Conservation (phyloP, 768 basidiomycete species). For the Clavaria fumosa region DNA sequence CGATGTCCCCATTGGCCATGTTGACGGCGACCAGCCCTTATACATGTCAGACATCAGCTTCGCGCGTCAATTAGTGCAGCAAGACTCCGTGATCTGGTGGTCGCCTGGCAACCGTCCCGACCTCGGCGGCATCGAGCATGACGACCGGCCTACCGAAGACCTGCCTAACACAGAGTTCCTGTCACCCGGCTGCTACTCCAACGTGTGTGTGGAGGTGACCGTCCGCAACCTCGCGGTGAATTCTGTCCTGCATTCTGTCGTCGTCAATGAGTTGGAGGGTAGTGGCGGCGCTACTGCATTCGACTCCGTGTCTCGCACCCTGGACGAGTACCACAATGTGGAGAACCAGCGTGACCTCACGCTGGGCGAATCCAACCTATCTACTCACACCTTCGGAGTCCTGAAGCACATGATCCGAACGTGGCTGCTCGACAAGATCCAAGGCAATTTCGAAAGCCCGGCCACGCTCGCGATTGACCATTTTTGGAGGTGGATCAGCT, state of each 20-base stretch:
- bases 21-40: constrained; percentile 83
- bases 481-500: constrained; percentile 96
- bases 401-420: constrained; percentile 77
- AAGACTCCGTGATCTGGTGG: constrained; percentile 97
- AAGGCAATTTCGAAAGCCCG: constrained; percentile 46
- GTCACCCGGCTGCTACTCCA: constrained; percentile 75
- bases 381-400: constrained; percentile 71
- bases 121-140: constrained; percentile 85
- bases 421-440: constrained; percentile 83
- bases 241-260: constrained; percentile 81
- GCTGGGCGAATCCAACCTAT: constrained; percentile 80
- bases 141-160: constrained; percentile 62
- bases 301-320: constrained; percentile 79
- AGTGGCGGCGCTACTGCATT: constrained; percentile 89
- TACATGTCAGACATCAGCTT: constrained; percentile 82
- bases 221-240: constrained; percentile 89
- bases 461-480: constrained; percentile 71
- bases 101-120: constrained; percentile 80
- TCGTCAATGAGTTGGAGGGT: constrained; percentile 96
- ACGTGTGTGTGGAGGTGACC: constrained; percentile 82
- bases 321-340: constrained; percentile 75
- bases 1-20: constrained; percentile 84
- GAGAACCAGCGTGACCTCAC: constrained; percentile 57
- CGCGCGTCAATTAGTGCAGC: constrained; percentile 69
- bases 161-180: constrained; percentile 74